Evolutionary conservation across 2,329 filamentous ascomycete genomes (phyloP).

Genomic region (Elsinoe ampelina): DNA sequence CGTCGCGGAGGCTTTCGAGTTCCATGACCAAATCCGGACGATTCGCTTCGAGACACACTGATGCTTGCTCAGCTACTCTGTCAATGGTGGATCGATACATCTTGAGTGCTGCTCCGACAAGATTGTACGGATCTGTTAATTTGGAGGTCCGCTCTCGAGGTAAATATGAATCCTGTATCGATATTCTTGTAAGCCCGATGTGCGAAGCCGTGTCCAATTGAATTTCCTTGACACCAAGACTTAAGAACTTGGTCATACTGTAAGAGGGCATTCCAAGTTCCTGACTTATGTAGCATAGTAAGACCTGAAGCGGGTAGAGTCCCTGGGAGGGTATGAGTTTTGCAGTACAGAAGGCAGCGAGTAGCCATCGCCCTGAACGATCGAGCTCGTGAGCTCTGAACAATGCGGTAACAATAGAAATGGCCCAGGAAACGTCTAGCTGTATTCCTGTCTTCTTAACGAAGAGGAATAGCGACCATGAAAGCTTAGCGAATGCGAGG

Average conservation of each 20-base stretch:
- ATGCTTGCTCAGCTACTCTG: slow-evolving; percentile 25
- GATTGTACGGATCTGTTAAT: slow-evolving; percentile 23
- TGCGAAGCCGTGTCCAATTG: slow-evolving; percentile 30
- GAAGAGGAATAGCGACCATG: neutral
- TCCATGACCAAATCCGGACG: slow-evolving; percentile 31
- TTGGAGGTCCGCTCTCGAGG: slow-evolving; percentile 15
- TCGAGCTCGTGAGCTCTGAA: slow-evolving; percentile 5
- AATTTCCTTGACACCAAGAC: slow-evolving; percentile 27
- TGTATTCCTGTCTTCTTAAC: neutral
- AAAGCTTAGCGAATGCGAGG: neutral
- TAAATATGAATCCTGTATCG: slow-evolving; percentile 23
- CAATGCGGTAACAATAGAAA: neutral
- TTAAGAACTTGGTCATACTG: neutral
- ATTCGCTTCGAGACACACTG: slow-evolving; percentile 22
- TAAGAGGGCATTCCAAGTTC: neutral
- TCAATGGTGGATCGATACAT: slow-evolving; percentile 26
- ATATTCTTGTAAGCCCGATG: slow-evolving; percentile 25
- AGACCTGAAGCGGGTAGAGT: neutral
- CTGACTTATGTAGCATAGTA: neutral
- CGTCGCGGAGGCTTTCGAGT: slow-evolving; percentile 25
- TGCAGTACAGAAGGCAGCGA: neutral
- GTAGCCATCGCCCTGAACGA: neutral
- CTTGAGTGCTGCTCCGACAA: slow-evolving; percentile 22
- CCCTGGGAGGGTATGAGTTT: neutral
- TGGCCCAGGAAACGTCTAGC: neutral